phyloP scores from a whole-genome alignment of 78 protist species.

The Polysphondylium violaceum region DNA sequence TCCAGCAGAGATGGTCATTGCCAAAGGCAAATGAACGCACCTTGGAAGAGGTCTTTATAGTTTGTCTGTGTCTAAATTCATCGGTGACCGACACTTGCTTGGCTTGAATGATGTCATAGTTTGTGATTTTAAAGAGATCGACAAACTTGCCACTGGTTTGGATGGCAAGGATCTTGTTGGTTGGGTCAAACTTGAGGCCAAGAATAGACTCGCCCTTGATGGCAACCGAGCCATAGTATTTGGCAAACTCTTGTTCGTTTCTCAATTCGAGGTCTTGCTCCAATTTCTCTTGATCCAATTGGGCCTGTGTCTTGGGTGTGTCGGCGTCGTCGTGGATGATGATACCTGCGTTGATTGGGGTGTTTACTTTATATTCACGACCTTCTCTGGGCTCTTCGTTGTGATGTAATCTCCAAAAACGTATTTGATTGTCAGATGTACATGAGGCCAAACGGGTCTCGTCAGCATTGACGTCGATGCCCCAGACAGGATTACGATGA shows the following conservation, averaged over 20 bases:
- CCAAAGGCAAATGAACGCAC: slow-evolving; percentile 60
- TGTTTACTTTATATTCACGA: slow-evolving; percentile 1
- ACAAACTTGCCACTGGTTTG: slow-evolving; percentile 49
- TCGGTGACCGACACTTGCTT: slow-evolving; percentile 19
- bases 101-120: background rate
- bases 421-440: slow-evolving; percentile 36
- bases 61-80: slow-evolving; percentile 56
- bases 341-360: slow-evolving; percentile 29
- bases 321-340: background rate
- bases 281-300: background rate
- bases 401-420: slow-evolving; percentile 45
- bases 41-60: slow-evolving; percentile 58
- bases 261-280: background rate
- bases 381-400: slow-evolving; percentile 2
- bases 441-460: slow-evolving; percentile 50
- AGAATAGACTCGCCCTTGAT: slow-evolving; percentile 35
- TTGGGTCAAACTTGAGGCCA: slow-evolving; percentile 53
- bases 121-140: slow-evolving; percentile 40
- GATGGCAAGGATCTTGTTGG: slow-evolving; percentile 22
- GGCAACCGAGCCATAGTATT: slow-evolving; percentile 55
- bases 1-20: background rate
- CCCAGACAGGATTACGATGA: slow-evolving; percentile 89
- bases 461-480: slow-evolving; percentile 55
- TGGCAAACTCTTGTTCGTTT: slow-evolving; percentile 35
- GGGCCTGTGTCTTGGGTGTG: background rate